Evolutionary conservation across 164 flowering plant genomes (phyloP), one percentile per base, ranked within the genome.

Genomic region (Echeveria elegans): DNA sequence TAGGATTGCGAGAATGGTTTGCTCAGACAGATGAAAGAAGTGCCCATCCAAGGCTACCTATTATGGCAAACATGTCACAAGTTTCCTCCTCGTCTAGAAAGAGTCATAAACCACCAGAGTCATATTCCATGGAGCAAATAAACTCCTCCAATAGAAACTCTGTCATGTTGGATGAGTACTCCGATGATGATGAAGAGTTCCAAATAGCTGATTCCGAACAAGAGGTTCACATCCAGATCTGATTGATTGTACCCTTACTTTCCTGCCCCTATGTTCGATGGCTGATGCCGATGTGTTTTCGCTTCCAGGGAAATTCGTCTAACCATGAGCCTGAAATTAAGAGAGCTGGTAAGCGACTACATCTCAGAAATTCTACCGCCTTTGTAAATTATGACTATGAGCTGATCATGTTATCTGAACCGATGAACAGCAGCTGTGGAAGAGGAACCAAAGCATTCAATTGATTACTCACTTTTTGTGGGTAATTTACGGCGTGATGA

Each of bases 1-100:
- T 78, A 95, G 99, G 99, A 31, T 61, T 95, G 74, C 96, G 99
- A 38, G 99, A 95, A 68, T 95, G 92, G 86, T 88, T 92, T 82
- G 73, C 94, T 67, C 99, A 90, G 77, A 86, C 91, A 56, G 97
- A 95, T 88, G 94, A 87, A 72, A 83, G 87, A 70, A 76, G 71
- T 77, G 76, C 83, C 47, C 82, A 78, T 71, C 88, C 94, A 23
- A 85, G 97, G 76, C 90, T 92, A 12, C 96, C 97, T 28, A 92
- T 87, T 53, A 95, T 92, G 96, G 89, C 87, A 63, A 95, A 89
- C 75, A 90, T 92, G 97, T 75, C 86, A 21, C 83, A 94, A 59
- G 79, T 82, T 70, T 78, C 94, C 66, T 74, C 72, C 74, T 74
- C 88, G 63, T 77, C 87, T 63, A 80, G 79, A 74, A 88, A 78